Evolutionary conservation across 1,139 yeast species (phyloP).

Genomic region (Blastobotrys ciferrii): DNA sequence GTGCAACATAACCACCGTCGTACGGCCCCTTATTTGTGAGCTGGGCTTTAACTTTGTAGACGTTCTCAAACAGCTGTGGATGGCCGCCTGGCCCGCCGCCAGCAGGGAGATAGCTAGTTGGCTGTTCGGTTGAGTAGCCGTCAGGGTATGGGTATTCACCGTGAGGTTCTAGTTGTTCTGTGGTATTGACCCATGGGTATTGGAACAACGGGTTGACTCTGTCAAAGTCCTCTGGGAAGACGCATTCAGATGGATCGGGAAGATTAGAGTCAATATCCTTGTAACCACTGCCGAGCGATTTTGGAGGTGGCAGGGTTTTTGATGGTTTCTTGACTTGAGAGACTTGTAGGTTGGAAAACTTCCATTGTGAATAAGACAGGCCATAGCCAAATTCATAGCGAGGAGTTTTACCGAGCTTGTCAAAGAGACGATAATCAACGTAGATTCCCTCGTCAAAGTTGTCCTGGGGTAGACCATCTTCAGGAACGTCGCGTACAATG

Average conservation of each 20-base stretch:
- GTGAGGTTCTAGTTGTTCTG: slow-evolving; percentile 22
- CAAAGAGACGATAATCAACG: slow-evolving; percentile 55
- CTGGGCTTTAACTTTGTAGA: slow-evolving; percentile 49
- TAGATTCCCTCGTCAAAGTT: slow-evolving; percentile 35
- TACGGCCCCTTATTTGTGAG: slow-evolving; percentile 52
- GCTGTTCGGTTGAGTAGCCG: slow-evolving; percentile 46
- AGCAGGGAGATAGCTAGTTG: slow-evolving; percentile 43
- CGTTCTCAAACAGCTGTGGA: slow-evolving; percentile 45
- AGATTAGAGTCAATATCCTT: slow-evolving; percentile 39
- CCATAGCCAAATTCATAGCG: slow-evolving; percentile 65
- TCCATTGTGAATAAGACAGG: slow-evolving; percentile 53
- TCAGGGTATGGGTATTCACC: slow-evolving; percentile 52
- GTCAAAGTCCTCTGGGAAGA: slow-evolving; percentile 43
- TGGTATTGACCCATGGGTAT: slow-evolving; percentile 33
- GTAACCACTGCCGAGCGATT: slow-evolving; percentile 36
- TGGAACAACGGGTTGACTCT: slow-evolving; percentile 24
- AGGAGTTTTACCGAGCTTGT: slow-evolving; percentile 54
- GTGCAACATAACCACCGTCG: slow-evolving; percentile 55
- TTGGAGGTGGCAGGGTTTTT: slow-evolving; percentile 51
- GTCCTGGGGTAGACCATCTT: slow-evolving; percentile 43
- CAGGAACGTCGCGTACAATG: slow-evolving; percentile 38
- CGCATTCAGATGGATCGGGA: slow-evolving; percentile 45
- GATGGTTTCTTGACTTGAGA: slow-evolving; percentile 46
- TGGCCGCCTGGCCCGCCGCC: slow-evolving; percentile 62
- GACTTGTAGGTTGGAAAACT: slow-evolving; percentile 37